Evolutionary conservation across 2,329 filamentous ascomycete species (phyloP).

Genomic region (Lasiodiplodia sp.): DNA sequence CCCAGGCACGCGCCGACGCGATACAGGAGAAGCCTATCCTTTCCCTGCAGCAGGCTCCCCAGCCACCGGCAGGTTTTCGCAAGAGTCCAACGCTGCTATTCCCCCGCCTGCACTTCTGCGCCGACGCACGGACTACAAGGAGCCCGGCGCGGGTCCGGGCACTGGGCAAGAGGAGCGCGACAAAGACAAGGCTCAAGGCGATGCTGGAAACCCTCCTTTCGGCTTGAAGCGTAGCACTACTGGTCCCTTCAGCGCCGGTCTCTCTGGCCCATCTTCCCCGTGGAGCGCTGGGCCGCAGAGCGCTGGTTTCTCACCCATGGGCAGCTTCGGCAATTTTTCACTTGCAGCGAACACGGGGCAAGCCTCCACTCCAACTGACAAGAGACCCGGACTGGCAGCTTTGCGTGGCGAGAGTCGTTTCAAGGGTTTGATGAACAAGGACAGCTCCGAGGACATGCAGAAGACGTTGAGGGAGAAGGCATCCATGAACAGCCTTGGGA

Average conservation of each 20-base stretch:
- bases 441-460: conserved; percentile 70
- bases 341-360: conserved; percentile 62
- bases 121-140: conserved; percentile 68
- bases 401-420: conserved; percentile 80
- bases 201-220: conserved; percentile 33
- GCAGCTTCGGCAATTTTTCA: conserved; percentile 91
- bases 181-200: conserved; percentile 51
- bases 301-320: conserved; percentile 74
- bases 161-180: conserved; percentile 59
- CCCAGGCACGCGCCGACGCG: conserved; percentile 80
- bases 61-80: conserved; percentile 64
- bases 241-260: conserved; percentile 59
- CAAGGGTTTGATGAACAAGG: conserved; percentile 83
- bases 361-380: conserved; percentile 69
- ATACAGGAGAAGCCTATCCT: conserved; percentile 76
- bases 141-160: conserved; percentile 50
- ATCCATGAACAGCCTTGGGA: conserved; percentile 60
- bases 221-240: conserved; percentile 65
- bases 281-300: conserved; percentile 67
- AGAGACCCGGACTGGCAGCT: conserved; percentile 72
- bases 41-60: conserved; percentile 67
- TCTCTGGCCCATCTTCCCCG: conserved; percentile 59
- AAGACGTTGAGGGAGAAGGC: conserved; percentile 61
- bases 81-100: conserved; percentile 68
- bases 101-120: conserved; percentile 67